Conservation (phyloP, 805 yeast species). For the Yarrowia yakushimensis region DNA sequence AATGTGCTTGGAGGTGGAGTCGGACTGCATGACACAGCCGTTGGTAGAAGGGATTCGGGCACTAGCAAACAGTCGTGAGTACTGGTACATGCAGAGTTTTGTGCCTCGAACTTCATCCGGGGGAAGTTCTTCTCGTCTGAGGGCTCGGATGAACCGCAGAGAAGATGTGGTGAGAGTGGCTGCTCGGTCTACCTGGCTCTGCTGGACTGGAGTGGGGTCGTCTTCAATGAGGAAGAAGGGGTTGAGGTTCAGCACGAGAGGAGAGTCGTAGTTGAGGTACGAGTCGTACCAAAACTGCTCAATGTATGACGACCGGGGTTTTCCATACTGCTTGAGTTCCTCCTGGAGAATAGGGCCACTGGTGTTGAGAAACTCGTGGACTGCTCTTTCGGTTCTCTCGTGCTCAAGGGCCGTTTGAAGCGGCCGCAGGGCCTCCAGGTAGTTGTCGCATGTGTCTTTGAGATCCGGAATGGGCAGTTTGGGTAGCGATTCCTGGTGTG, state of each 20-base stretch:
- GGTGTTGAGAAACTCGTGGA: slow-evolving; percentile 52
- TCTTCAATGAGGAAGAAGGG: slow-evolving; percentile 89
- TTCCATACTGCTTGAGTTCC: slow-evolving; percentile 58
- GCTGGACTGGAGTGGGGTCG: slow-evolving; percentile 68
- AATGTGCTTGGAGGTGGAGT: slow-evolving; percentile 69
- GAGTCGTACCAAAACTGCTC: slow-evolving; percentile 96
- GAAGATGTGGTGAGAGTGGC: slow-evolving; percentile 74
- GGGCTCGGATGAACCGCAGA: slow-evolving; percentile 72
- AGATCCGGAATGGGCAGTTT: slow-evolving; percentile 81
- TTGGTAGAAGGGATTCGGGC: slow-evolving; percentile 77
- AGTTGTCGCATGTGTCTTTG: slow-evolving; percentile 60
- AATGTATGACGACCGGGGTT: slow-evolving; percentile 70
- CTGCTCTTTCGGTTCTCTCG: slow-evolving; percentile 54
- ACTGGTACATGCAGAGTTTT: slow-evolving; percentile 83
- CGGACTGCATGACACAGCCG: slow-evolving; percentile 85
- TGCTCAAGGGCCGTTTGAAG: slow-evolving; percentile 77
- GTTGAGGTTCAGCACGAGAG: slow-evolving; percentile 82
- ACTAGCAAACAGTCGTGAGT: slow-evolving; percentile 80
- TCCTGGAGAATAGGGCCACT: slow-evolving; percentile 59
- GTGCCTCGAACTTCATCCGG: slow-evolving; percentile 65
- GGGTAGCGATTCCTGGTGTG: slow-evolving; percentile 54
- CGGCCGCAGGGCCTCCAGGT: slow-evolving; percentile 67
- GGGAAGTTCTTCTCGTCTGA: slow-evolving; percentile 68
- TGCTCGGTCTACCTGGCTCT: slow-evolving; percentile 71
- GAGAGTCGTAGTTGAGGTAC: slow-evolving; percentile 74